Base-by-base conservation (phyloP, 1,139 yeast species). In the Nakaseomyces sp. region DNA sequence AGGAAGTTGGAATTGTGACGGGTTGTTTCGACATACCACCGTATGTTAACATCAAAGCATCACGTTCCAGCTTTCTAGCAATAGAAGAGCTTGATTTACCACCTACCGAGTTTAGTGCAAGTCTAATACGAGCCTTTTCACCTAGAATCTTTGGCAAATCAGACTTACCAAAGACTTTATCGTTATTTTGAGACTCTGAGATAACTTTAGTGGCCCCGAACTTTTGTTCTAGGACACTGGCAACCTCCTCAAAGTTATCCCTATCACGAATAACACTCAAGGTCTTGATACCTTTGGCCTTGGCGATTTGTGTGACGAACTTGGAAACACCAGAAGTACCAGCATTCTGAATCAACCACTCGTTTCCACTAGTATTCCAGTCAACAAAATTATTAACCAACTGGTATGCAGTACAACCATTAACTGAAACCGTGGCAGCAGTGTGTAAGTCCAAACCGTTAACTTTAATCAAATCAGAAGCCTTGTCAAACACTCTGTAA, bases 21-120 rank as follows among this genome's bases (percentile, higher is more conserved):
- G 98, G 98, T 66, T 87, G 91, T 71, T 81, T 80, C 5, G 97
- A 86, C 98, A 91, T 91, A 41, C 96, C 98, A 24, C 99, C 99
- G 61, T 91, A 91, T 0, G 98, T 88, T 56, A 85, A 78, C 72
- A 91, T 71, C 50, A 83, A 72, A 2, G 79, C 79, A 25, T 88
- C 86, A 49, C 77, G 73, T 43, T 76, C 78, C 50, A 91, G 72
- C 60, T 88, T 88, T 52, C 96, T 74, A 7, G 95, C 91, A 53
- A 91, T 71, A 37, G 81, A 80, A 1, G 95, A 73, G 35, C 88
- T 76, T 32, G 87, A 81, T 52, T 82, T 75, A 25, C 98, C 98
- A 43, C 98, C 96, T 39, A 91, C 93, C 58, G 96, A 86, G 66
- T 93, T 91, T 51, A 91, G 71, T 1, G 87, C 98, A 45, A 91